Percentiles rank a stretch among this genome's conserved stretches.
Conservation (phyloP, 768 basidiomycete genomes). For the Porpolomopsis calyptriformis region DNA sequence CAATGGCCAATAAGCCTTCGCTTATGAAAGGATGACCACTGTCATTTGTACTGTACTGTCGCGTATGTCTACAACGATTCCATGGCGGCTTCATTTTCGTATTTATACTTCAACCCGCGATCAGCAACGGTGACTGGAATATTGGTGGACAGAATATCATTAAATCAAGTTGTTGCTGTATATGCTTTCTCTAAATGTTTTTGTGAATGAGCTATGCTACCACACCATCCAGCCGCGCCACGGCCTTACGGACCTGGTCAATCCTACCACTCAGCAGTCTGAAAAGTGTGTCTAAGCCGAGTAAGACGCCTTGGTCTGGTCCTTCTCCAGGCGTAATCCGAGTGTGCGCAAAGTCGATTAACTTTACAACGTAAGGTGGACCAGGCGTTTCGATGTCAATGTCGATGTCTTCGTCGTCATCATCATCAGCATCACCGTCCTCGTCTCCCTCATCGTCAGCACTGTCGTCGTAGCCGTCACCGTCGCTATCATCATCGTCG, state of each 20-base stretch:
- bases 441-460: conserved; percentile 24
- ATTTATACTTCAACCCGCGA: too few relatives aligned
- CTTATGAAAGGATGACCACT: conserved; percentile 34
- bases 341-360: conserved; percentile 96
- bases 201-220: too few relatives aligned
- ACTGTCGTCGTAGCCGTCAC: conserved; percentile 13
- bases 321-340: conserved; percentile 56
- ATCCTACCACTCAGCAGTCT: conserved; percentile 50
- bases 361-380: conserved; percentile 51
- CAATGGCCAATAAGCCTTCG: conserved; percentile 68
- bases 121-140: not conserved
- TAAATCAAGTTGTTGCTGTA: too few relatives aligned
- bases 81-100: too few relatives aligned
- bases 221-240: not conserved
- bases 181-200: too few relatives aligned
- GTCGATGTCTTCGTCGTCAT: conserved; percentile 26
- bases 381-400: conserved; percentile 23
- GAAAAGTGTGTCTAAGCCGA: conserved; percentile 60
- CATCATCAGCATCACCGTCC: conserved; percentile 27
- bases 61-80: too few relatives aligned
- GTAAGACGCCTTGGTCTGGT: conserved; percentile 67
- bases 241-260: conserved; percentile 25
- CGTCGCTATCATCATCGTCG: conserved; percentile 26
- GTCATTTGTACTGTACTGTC: not conserved
- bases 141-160: not conserved